These are phyloP conservation scores for Pyrenochaeta sp. DNA, from an alignment of 2,329 filamentous ascomycete genomes.

Conservation along the genomic window DNA sequence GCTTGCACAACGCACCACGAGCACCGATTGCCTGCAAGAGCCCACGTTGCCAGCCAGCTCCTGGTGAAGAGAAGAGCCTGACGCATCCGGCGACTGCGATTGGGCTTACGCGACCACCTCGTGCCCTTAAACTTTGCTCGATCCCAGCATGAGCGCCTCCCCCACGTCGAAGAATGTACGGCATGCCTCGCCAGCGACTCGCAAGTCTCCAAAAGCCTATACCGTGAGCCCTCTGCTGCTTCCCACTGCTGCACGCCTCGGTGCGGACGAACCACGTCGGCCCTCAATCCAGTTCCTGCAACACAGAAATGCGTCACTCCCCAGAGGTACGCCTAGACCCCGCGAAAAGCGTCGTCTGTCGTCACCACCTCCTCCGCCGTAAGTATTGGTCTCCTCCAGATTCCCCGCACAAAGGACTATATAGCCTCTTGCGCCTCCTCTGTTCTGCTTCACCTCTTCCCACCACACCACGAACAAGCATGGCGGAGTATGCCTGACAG, in stretches of 20 bases:
- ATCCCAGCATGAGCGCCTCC: conserved; percentile 44
- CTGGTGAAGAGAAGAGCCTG: conserved; percentile 18
- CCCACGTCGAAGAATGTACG: conserved; percentile 38
- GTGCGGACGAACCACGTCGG: conserved; percentile 41
- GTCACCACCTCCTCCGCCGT: conserved; percentile 52
- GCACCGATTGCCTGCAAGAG: conserved; percentile 32
- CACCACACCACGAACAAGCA: conserved; percentile 15
- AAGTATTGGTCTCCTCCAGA: conserved; percentile 31
- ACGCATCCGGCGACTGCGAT: conserved; percentile 25
- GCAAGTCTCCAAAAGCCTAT: conserved; percentile 24
- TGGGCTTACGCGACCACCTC: conserved; percentile 26
- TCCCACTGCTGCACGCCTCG: conserved; percentile 23
- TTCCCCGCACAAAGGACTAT: conserved; percentile 6
- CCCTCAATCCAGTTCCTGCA: conserved; percentile 49
- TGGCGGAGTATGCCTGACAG: conserved; percentile 36
- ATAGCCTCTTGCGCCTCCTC: conserved; percentile 6
- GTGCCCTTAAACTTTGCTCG: conserved; percentile 19
- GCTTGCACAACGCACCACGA: conserved; percentile 32
- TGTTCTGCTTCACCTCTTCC: conserved; percentile 6
- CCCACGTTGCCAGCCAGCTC: conserved; percentile 33
- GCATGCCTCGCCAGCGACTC: conserved; percentile 35
- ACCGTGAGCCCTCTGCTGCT: conserved; percentile 35
- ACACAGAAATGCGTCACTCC: conserved; percentile 39
- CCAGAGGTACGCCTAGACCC: conserved; percentile 42
- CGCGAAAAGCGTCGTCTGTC: conserved; percentile 47